Evolutionary conservation across 1,284 basidiomycete genomes (phyloP).

Genomic region (Ceraceosorus bombacis): DNA sequence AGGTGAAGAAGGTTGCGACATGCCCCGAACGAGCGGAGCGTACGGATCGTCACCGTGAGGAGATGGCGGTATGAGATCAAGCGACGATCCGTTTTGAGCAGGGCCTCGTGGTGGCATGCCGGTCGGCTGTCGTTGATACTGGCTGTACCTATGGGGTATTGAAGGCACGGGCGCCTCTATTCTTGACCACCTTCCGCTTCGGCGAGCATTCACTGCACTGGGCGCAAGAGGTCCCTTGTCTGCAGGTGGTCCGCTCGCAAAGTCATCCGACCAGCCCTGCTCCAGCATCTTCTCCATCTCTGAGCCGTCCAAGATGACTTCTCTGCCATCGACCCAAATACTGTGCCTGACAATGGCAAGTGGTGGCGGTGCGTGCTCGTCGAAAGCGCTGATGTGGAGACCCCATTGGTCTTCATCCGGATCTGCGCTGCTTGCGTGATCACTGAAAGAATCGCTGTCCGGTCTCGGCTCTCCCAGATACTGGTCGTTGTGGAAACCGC

Average conservation of each 20-base stretch:
- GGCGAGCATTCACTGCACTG: conserved; percentile 3
- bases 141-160: conserved; percentile 23
- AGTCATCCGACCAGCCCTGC: conserved; percentile 33
- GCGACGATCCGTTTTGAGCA: conserved; percentile 18
- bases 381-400: conserved; percentile 51
- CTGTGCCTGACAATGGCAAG: conserved; percentile 34
- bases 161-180: conserved; percentile 23
- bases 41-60: conserved; percentile 26
- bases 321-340: conserved; percentile 31
- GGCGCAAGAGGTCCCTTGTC: conserved; percentile 18
- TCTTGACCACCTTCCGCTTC: conserved; percentile 3
- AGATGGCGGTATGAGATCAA: conserved; percentile 16
- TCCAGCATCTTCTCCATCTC: conserved; percentile 42
- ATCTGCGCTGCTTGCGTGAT: conserved; percentile 23
- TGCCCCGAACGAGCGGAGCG: conserved; percentile 24
- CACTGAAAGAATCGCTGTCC: conserved; percentile 25
- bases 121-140: conserved; percentile 7
- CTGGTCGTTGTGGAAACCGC: conserved; percentile 59
- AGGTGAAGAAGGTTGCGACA: conserved; percentile 21
- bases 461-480: neutral
- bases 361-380: conserved; percentile 36
- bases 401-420: conserved; percentile 86
- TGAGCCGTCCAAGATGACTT: conserved; percentile 30
- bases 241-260: conserved; percentile 16
- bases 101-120: conserved; percentile 1